Evolutionary conservation across 129 eudicot species (phyloP), one percentile per base, ranked within the genome.

Genomic region (Lonicera japonica): DNA sequence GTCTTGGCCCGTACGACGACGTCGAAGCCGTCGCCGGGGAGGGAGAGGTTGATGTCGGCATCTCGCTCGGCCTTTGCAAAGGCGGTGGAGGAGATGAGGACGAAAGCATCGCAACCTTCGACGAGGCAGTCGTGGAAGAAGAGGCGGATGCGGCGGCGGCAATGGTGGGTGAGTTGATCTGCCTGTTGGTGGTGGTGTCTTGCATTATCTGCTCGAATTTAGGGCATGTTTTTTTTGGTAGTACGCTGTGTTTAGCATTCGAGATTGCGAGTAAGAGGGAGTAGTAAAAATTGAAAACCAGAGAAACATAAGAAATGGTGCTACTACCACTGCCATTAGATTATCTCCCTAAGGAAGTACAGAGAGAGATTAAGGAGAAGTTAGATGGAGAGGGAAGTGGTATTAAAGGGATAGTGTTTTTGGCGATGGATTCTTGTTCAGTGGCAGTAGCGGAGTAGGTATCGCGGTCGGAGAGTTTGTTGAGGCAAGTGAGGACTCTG

Each of bases 21-120:
- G 73, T 90, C 95, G 75, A 86, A 90, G 13, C 75, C 95, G 65
- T 90, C 97, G 19, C 97, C 95, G 23, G 97, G 97, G 59, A 90
- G 95, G 43, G 95, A 86, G 64, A 78, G 89, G 71, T 90, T 90
- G 83, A 90, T 86, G 65, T 90, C 95, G 69, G 97, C 97, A 60
- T 90, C 97, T 21, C 97, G 95, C 59, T 90, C 95, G 70, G 97
- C 80, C 40, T 64, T 64, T 80, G 53, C 69, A 89, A 81, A 83
- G 47, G 81, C 80, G 29, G 87, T 86, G 68, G 95, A 83, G 70
- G 97, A 60, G 68, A 90, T 66, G 12, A 90, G 87, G 25, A 80
- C 70, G 70, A 95, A 90, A 21, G 80, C 94, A 64, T 90, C 95
- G 73, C 95, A 83, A 60, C 97, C 95, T 6, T 67, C 69, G 72